Base-by-base conservation (phyloP, 2,329 filamentous ascomycete genomes). In the Diaporthe sp. region DNA sequence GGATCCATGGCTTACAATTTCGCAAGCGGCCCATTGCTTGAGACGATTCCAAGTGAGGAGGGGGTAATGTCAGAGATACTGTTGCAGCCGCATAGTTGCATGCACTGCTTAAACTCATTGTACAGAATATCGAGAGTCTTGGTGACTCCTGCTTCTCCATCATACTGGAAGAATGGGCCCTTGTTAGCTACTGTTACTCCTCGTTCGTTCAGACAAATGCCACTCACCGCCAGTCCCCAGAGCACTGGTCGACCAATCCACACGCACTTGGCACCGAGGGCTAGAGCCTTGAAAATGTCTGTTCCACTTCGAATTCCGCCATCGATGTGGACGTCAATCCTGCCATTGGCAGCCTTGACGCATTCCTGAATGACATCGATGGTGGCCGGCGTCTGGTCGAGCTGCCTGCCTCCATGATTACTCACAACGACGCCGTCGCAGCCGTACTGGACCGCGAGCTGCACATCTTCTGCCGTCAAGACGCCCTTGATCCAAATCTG, bases 401-500 rank as follows among this genome's bases (percentile, higher is more conserved):
- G 73, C 76, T 79, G 82, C 58, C 90, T 81, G 0, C 90, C 90
- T 3, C 89, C 90, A 80, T 92, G 90, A 75, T 92, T 92, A 34
- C 85, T 88, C 9, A 92, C 87, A 1, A 92, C 85, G 72, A 92
- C 90, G 3, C 72, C 72, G 53, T 74, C 53, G 7, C 67, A 68
- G 25, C 63, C 72, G 22, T 74, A 58, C 12, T 47, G 42, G 15
- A 87, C 81, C 6, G 86, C 86, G 37, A 86, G 82, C 17, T 82
- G 77, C 1, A 85, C 85, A 75, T 88, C 86, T 72, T 86, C 84
- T 8, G 81, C 80, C 1, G 82, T 86, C 58, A 82, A 79, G 22
- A 86, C 57, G 44, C 42, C 57, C 28, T 95, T 95, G 47, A 95
- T 63, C 78, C 92, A 84, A 86, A 94, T 78, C 80, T 92, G 85